Base-by-base conservation (phyloP, 1,139 yeast genomes). In the Nakaseomyces uthaithaninus region DNA sequence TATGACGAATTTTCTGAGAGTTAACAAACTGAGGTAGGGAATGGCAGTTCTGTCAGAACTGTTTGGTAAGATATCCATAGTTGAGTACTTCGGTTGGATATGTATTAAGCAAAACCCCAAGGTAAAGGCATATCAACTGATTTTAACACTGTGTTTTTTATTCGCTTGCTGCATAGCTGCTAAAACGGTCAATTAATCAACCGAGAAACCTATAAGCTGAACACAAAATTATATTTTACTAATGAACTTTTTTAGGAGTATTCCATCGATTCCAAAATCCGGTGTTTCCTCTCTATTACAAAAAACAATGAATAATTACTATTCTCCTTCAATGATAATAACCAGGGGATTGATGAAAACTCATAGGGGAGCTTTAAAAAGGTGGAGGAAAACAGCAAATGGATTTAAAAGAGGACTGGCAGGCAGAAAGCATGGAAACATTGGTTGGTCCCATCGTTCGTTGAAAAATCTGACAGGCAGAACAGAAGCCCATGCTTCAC, bases 361-460 rank as follows among this genome's bases (percentile, higher is more conserved):
- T 8, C 67, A 64, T 46, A 62, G 63, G 46, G 68, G 67, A 39
- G 82, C 94, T 8, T 87, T 89, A 38, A 84, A 82, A 59, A 73
- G 95, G 64, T 81, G 89, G 77, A 74, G 84, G 60, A 79, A 77
- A 52, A 77, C 81, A n/a, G 76, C 75, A 4, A 59, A 60, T 35
- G 74, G 75, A n/a, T 78, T 69, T 54, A 72, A 71, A 55, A 67
- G 79, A 56, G 85, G 85, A 44, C 80, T 77, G 53, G 84, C 94
- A 16, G 94, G 95, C 9, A 75, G 95, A 65, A 83, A 84, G 53
- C 97, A 87, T 62, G 96, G 97, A 37, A 87, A 86, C 55, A 86
- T 89, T 3, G 91, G 94, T 19, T 87, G 93, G 80, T 74, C 89
- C 37, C 65, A 75, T 36, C 71, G 77, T 42, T 69, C 79, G 6